Evolutionary conservation across 495 filamentous ascomycete genomes (phyloP), one percentile per base, ranked within the genome.

Genomic region (Aspergillus haitiensis): DNA sequence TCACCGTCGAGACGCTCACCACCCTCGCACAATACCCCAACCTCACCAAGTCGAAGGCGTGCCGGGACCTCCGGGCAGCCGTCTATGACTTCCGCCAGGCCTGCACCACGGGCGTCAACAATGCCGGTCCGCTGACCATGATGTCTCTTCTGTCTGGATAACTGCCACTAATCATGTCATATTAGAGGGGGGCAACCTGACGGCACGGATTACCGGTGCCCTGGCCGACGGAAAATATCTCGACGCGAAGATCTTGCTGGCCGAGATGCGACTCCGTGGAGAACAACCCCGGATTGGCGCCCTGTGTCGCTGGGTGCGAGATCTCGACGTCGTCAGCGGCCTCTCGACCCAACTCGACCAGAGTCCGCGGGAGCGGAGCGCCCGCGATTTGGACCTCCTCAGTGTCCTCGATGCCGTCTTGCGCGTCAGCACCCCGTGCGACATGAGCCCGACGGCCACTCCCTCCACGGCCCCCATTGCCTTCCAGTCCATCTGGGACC

Each of bases 401-500:
- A 55, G 62, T 44, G 71, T 75, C 21, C 70, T 75, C 12, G 73
- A 75, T 64, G 71, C 73, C 55, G 60, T 74, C 11, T 61, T 75
- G 10, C 71, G 73, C 15, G 67, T 75, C 56, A 75, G 73, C 58
- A 71, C 73, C 4, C 65, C 73, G 3, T 71, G 70, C 39, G 73
- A 75, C 36, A 67, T 52, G 45, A 72, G 45, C 52, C 63, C 64
- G 9, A 63, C 64, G 6, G 68, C 70, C 35, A 48, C 63, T 50
- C 42, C 48, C n/a, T 69, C 71, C 8, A 65, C 66, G 33, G 58
- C 63, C 11, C 70, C 73, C 21, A 75, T 75, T 51, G 70, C 67
- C 58, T 75, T 75, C 64, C 73, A 75, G 47, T 66, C 71, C 15
- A 70, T 72, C 55, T 75, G 73, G 73, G 71, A 75, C 58, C 68